Evolutionary conservation across 192 early-diverging fungal species (phyloP).

Genomic region (Kappamyces sp.): DNA sequence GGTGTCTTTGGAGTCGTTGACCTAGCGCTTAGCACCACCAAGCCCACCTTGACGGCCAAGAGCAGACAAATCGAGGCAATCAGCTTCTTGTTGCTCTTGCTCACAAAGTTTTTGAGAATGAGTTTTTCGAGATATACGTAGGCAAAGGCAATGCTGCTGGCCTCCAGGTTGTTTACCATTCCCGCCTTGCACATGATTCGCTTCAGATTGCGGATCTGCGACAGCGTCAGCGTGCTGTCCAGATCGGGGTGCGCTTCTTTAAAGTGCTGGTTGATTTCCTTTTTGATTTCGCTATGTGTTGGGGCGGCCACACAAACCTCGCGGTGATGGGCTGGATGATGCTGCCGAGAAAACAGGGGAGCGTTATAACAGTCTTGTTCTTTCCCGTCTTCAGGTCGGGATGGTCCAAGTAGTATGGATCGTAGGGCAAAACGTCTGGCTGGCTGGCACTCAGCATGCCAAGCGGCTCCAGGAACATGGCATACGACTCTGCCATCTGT

Average conservation of each 20-base stretch:
- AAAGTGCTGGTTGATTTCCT: slow-evolving; percentile 85
- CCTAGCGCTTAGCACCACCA: slow-evolving; percentile 38
- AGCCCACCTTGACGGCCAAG: slow-evolving; percentile 45
- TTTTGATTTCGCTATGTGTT: slow-evolving; percentile 69
- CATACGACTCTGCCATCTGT: neutral
- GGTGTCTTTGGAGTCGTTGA: slow-evolving; percentile 77
- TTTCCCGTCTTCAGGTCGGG: slow-evolving; percentile 76
- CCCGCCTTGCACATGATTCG: slow-evolving; percentile 57
- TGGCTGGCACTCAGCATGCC: neutral
- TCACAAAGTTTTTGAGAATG: slow-evolving; percentile 65
- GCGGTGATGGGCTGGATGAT: slow-evolving; percentile 4
- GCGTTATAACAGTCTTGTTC: slow-evolving; percentile 68
- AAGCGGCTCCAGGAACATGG: neutral
- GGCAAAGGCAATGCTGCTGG: slow-evolving; percentile 80
- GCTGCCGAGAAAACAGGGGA: slow-evolving; percentile 74
- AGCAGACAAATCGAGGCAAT: slow-evolving; percentile 70
- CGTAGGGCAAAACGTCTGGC: slow-evolving; percentile 48
- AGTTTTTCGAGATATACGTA: slow-evolving; percentile 97
- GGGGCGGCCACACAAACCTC: slow-evolving; percentile 24
- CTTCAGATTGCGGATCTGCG: slow-evolving; percentile 83
- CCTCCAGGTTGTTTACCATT: slow-evolving; percentile 66
- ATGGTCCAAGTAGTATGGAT: slow-evolving; percentile 83
- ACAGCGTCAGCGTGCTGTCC: slow-evolving; percentile 73
- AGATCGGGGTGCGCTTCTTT: slow-evolving; percentile 74
- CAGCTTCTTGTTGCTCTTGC: slow-evolving; percentile 66